A percentile compares a stretch with the other conserved stretches of the same genome.
These are phyloP conservation scores for Effrenium voratum DNA, from an alignment of 73 alveolate genomes.

Conservation along the genomic window DNA sequence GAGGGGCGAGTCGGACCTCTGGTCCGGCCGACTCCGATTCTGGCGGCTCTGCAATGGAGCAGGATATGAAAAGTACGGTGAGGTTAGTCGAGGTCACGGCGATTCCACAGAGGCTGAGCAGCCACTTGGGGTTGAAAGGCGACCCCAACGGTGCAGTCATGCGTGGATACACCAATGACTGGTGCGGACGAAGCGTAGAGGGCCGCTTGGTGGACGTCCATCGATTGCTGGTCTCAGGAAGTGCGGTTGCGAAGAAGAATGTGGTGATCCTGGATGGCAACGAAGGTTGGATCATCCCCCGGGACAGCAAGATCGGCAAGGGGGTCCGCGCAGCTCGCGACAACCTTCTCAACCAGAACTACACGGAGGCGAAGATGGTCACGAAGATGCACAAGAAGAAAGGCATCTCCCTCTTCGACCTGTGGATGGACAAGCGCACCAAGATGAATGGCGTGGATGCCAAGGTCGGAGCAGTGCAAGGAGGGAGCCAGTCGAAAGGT, in stretches of 20 bases:
- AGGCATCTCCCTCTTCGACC: slow-evolving; percentile 42
- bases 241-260: too few relatives aligned
- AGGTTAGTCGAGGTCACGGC: too few relatives aligned
- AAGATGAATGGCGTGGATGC: background rate
- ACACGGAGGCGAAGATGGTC: background rate
- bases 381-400: background rate
- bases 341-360: background rate
- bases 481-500: too few relatives aligned
- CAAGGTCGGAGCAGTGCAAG: background rate
- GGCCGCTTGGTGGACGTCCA: background rate
- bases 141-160: background rate
- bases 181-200: background rate
- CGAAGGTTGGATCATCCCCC: too few relatives aligned
- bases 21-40: too few relatives aligned
- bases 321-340: background rate
- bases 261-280: too few relatives aligned
- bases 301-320: too few relatives aligned
- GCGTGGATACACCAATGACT: background rate
- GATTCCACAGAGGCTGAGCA: background rate
- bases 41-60: too few relatives aligned
- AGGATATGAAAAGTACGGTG: too few relatives aligned
- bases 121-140: too few relatives aligned
- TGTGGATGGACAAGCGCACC: background rate
- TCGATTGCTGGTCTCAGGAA: background rate
- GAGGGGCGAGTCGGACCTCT: too few relatives aligned